Conservation (phyloP, 2,329 filamentous ascomycete genomes). For the Coniella vitis region DNA sequence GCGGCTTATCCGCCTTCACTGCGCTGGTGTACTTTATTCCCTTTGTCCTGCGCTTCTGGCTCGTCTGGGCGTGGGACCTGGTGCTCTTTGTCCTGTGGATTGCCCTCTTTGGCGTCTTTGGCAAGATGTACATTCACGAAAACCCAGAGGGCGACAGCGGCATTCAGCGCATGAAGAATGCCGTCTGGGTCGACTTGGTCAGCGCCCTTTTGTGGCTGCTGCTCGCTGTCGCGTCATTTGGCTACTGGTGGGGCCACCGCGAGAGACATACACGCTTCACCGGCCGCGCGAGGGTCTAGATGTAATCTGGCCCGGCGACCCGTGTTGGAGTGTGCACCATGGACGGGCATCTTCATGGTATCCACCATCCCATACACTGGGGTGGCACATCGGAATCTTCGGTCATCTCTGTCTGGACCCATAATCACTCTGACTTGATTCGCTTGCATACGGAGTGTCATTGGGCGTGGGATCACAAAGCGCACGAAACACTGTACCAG, state of each 20-base stretch:
- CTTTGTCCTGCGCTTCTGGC: slow-evolving; percentile 45
- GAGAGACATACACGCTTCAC: slow-evolving; percentile 50
- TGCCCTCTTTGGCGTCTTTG: slow-evolving; percentile 77
- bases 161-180: slow-evolving; percentile 73
- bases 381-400: no score
- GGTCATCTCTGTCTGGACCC: no score
- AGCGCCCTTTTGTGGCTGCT: slow-evolving; percentile 72
- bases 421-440: no score
- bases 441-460: no score
- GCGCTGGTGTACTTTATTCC: slow-evolving; percentile 60
- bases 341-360: no score
- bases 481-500: no score
- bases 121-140: slow-evolving; percentile 67
- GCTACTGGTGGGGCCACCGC: slow-evolving; percentile 54
- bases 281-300: slow-evolving; percentile 48
- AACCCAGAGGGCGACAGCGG: slow-evolving; percentile 56
- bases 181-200: slow-evolving; percentile 74
- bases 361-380: no score
- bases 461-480: no score
- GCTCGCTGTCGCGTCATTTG: slow-evolving; percentile 46
- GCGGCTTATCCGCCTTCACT: slow-evolving; percentile 57
- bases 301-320: background rate
- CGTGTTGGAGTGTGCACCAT: no score
- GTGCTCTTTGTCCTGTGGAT: slow-evolving; percentile 74
- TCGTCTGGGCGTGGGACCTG: slow-evolving; percentile 61